Evolutionary conservation across 148 eudicot species (phyloP).

Genomic region (Arbutus unedo): DNA sequence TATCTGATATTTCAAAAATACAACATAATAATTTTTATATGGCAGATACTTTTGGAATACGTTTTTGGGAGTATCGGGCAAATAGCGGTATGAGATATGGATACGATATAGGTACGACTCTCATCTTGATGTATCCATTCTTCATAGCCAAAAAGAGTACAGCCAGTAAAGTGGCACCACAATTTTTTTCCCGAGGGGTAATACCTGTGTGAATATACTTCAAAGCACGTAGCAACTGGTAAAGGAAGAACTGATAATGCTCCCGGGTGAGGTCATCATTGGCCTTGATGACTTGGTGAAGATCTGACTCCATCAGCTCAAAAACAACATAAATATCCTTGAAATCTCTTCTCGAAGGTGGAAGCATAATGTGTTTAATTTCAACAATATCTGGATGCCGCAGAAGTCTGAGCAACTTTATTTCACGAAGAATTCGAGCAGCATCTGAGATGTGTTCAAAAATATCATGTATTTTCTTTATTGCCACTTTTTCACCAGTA

Average conservation of each 20-base stretch:
- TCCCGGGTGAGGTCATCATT: conserved; percentile 66
- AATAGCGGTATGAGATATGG: no score
- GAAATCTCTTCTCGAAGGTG: conserved; percentile 61
- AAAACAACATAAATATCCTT: conserved; percentile 66
- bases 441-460: conserved; percentile 70
- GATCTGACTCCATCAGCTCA: conserved; percentile 73
- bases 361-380: conserved; percentile 63
- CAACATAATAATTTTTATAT: no score
- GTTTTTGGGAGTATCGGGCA: no score
- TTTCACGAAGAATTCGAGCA: conserved; percentile 60
- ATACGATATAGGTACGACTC: no score
- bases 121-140: no score
- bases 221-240: conserved; percentile 61
- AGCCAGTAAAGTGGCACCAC: not conserved
- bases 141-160: no score
- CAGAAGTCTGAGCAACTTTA: conserved; percentile 59
- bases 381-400: conserved; percentile 70
- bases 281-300: conserved; percentile 69
- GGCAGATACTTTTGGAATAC: no score
- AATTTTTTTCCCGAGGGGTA: not conserved
- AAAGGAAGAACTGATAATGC: conserved; percentile 62
- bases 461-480: conserved; percentile 59
- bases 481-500: conserved; percentile 66
- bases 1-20: no score
- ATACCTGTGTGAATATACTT: conserved; percentile 66